Evolutionary conservation across 805 yeast genomes (phyloP).

Genomic region (Schizosaccharomyces lindneri): DNA sequence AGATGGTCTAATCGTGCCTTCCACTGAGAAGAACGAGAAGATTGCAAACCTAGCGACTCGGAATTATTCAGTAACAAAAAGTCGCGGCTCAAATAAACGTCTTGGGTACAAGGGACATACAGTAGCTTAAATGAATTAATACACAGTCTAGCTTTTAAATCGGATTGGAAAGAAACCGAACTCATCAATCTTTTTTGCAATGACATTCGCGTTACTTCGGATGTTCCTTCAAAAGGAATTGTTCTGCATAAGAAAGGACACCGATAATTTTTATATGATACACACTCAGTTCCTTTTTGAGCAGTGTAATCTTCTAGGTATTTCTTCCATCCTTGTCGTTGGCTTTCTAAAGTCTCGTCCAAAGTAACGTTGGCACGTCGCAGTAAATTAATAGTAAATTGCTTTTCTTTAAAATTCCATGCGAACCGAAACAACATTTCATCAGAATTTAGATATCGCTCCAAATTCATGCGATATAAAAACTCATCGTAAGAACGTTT

Average conservation of each 20-base stretch:
- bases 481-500: conserved; percentile 75
- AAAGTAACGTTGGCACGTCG: conserved; percentile 74
- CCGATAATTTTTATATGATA: conserved; percentile 53
- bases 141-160: conserved; percentile 53
- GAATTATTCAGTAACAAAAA: not conserved
- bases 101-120: conserved; percentile 57
- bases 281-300: conserved; percentile 93
- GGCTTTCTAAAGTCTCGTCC: conserved; percentile 39
- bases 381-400: conserved; percentile 52
- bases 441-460: conserved; percentile 55
- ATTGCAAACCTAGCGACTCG: not conserved
- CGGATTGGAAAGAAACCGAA: conserved; percentile 17
- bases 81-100: conserved; percentile 21
- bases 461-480: conserved; percentile 65
- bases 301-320: conserved; percentile 77
- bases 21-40: no score
- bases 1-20: no score
- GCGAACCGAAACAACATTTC: conserved; percentile 83
- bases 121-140: conserved; percentile 55
- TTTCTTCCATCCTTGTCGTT: conserved; percentile 80
- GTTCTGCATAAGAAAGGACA: conserved; percentile 32
- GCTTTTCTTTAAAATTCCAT: conserved; percentile 26
- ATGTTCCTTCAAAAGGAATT: not conserved
- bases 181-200: not conserved
- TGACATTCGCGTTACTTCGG: not conserved